Evolutionary conservation across 1,284 basidiomycete genomes (phyloP), one percentile per base, ranked within the genome.

Genomic region (Cystobasidium pallidum): DNA sequence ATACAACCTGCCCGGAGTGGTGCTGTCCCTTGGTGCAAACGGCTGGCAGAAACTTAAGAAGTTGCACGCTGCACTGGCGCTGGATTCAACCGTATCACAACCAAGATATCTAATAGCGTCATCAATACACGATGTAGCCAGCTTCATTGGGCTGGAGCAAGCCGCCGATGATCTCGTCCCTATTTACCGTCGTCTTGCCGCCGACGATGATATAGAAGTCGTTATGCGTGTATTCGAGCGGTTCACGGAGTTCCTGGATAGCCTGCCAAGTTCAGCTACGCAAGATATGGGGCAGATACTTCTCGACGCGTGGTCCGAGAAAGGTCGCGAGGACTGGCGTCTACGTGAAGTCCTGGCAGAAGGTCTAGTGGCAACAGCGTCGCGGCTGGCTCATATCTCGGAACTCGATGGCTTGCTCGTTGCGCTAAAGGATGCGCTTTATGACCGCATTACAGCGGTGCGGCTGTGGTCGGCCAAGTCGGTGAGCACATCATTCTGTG

Each of bases 1-100:
- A 8, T 98, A 94, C 84, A 98, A 97, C 81, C 89, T 92, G 78
- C 95, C 94, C 21, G 94, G 94, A 13, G 91, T 98, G 1, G 87
- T 88, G 13, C 84, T 94, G 8, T 92, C 94, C 0, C 84, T 97
- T 19, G 94, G 94, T 4, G 82, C 83, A 4, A 80, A 82, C 2
- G 86, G 90, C 54, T 99, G 94, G 94, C 78, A 80, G n/a, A 86
- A 89, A 73, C 82, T 99, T 15, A 87, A 89, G 32, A 84, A 85
- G 6, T 82, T 88, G 51, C 94, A 96, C 81, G 79, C 85, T 26
- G 83, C 85, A 8, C 84, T 97, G 57, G 85, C 87, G 59, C 80
- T 78, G 39, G 78, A 80, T 34, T 70, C 65, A 19, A 91, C 92
- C 0, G 91, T 94, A 0, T 92, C 91, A 61, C 68, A 64, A 39